phyloP scores from a whole-genome alignment of 208 protist species.

The Phytomonas sp. region DNA sequence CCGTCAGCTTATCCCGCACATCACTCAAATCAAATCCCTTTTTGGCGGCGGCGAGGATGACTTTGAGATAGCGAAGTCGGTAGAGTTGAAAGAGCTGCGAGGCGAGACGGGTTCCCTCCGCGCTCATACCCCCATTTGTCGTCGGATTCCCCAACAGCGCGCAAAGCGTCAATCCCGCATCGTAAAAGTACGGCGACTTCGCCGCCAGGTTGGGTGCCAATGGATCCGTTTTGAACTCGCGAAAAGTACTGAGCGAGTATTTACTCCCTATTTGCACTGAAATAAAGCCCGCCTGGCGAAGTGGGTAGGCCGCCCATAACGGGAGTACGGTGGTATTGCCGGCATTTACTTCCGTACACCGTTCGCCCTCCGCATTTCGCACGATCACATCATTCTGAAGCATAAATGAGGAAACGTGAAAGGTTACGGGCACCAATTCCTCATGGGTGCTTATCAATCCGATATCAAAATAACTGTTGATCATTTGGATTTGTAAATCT shows the following conservation, averaged over 20 bases:
- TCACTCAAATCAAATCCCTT: slow-evolving; percentile 66
- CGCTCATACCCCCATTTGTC: slow-evolving; percentile 21
- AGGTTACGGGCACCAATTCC: slow-evolving; percentile 46
- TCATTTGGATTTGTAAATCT: slow-evolving; percentile 21
- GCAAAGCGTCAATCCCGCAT: slow-evolving; percentile 42
- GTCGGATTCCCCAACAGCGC: slow-evolving; percentile 43
- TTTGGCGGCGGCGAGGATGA: slow-evolving; percentile 61
- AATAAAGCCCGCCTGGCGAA: slow-evolving; percentile 42
- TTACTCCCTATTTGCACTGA: slow-evolving; percentile 34
- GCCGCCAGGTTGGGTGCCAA: slow-evolving; percentile 45
- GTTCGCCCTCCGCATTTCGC: slow-evolving; percentile 31
- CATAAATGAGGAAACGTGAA: slow-evolving; percentile 40
- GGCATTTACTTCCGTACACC: slow-evolving; percentile 28
- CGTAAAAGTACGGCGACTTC: slow-evolving; percentile 69
- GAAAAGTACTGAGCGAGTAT: slow-evolving; percentile 56
- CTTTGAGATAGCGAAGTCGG: slow-evolving; percentile 62
- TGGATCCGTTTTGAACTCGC: slow-evolving; percentile 73
- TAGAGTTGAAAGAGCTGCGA: slow-evolving; percentile 66
- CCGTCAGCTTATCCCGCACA: slow-evolving; percentile 51
- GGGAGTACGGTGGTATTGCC: slow-evolving; percentile 48
- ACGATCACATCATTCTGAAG: slow-evolving; percentile 37
- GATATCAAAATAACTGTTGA: slow-evolving; percentile 70
- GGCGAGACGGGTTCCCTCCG: slow-evolving; percentile 57
- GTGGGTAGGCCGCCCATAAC: slow-evolving; percentile 47
- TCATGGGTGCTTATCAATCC: slow-evolving; percentile 38